A percentile compares a stretch with the other conserved stretches of the same genome.
phyloP scores from a whole-genome alignment of 2,329 filamentous ascomycete genomes.

The Ophiostoma ulmi region DNA sequence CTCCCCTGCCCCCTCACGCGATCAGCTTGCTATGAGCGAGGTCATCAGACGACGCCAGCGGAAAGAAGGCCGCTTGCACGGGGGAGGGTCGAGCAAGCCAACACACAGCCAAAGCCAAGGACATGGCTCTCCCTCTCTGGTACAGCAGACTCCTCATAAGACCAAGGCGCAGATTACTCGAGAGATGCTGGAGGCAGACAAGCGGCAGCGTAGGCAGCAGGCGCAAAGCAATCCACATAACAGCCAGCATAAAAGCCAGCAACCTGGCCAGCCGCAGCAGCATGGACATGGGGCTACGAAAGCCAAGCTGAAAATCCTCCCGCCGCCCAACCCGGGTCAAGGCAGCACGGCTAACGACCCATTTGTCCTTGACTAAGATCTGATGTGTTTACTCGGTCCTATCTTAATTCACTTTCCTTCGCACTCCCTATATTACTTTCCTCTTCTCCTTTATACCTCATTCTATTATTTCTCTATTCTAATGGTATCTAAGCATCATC shows the following conservation, averaged over 20 bases:
- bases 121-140: neutral
- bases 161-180: neutral
- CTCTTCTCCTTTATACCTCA: neutral
- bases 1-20: conserved; percentile 8
- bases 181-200: conserved; percentile 13
- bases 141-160: neutral
- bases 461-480: neutral
- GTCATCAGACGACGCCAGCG: conserved; percentile 20
- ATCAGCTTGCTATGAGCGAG: conserved; percentile 21
- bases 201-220: neutral
- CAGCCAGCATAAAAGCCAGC: neutral
- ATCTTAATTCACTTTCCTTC: neutral
- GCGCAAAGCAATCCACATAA: neutral
- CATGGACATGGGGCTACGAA: neutral
- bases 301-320: conserved; percentile 8
- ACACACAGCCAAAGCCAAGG: neutral
- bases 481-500: neutral
- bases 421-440: neutral
- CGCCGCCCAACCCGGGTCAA: conserved; percentile 6
- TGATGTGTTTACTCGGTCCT: neutral
- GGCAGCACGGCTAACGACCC: conserved; percentile 20
- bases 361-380: conserved; percentile 23
- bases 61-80: conserved; percentile 2
- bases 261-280: neutral
- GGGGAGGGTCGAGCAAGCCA: neutral